These are phyloP conservation scores for Juglanconis sp. DNA, from an alignment of 2,329 filamentous ascomycete genomes.

Conservation along the genomic window DNA sequence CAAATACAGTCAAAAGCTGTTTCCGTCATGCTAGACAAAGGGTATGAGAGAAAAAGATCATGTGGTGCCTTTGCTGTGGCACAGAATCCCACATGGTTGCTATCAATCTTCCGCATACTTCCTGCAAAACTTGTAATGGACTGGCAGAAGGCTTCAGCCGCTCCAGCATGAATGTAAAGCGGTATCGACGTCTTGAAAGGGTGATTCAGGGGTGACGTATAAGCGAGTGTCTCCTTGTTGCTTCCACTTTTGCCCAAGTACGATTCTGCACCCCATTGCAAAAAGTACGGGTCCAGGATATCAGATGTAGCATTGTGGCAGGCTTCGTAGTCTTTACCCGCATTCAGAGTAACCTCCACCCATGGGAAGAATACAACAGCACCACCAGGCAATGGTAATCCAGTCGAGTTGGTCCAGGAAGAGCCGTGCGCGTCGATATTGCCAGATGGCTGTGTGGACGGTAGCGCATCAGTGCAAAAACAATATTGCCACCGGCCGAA, in stretches of 20 bases:
- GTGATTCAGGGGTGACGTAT: slow-evolving; percentile 22
- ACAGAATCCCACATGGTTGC: background rate
- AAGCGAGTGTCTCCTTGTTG: slow-evolving; percentile 9
- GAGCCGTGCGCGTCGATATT: background rate
- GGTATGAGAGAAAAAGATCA: background rate
- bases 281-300: slow-evolving; percentile 16
- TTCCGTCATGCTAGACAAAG: background rate
- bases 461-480: slow-evolving; percentile 22
- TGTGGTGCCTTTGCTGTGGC: slow-evolving; percentile 1
- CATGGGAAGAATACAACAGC: slow-evolving; percentile 4
- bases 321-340: background rate
- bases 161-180: slow-evolving; percentile 21
- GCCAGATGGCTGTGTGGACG: too few relatives aligned
- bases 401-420: background rate
- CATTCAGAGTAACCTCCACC: background rate
- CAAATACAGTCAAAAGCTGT: background rate
- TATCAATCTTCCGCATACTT: slow-evolving; percentile 17
- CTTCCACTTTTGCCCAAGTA: slow-evolving; percentile 11
- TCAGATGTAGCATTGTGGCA: slow-evolving; percentile 6
- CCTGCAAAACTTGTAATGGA: slow-evolving; percentile 18
- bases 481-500: slow-evolving; percentile 18
- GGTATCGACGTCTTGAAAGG: slow-evolving; percentile 21
- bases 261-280: slow-evolving; percentile 23
- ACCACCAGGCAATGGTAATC: background rate
- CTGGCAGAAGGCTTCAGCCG: slow-evolving; percentile 18